Base-by-base conservation (phyloP, 257 asterid species). In the Dorcoceras hygrometricum region DNA sequence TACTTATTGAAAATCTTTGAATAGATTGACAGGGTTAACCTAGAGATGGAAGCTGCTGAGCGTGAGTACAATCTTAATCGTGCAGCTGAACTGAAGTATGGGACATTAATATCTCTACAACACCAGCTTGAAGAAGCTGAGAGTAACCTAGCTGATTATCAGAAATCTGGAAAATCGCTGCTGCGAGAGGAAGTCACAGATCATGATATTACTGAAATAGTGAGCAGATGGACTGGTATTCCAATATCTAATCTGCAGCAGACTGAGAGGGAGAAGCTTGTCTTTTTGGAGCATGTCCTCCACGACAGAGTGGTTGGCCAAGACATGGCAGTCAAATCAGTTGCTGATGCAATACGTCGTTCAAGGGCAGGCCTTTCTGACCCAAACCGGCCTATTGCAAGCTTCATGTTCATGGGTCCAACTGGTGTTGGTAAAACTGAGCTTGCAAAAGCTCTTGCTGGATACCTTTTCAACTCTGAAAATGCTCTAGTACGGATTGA, bases 331-430 rank as follows among this genome's bases (percentile, higher is more conserved):
- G 98, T 91, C 60, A 84, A 78, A 69, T 86, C 98, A 36, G 98
- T 89, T 27, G 96, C 98, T 22, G 95, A 89, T 71, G 96, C 96
- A 20, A 91, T 91, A 75, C 82, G 95, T 57, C 98, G 98, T 34
- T 91, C 98, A 7, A 74, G 98, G 73, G 96, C 96, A 3, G 98
- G 98, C 53, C 86, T 91, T 23, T 91, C 98, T 0, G 98, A 91
- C 76, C 96, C 98, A 4, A 82, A 84, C 51, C 83, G 95, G 5
- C 98, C 98, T 7, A 91, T 91, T 54, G 96, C 98, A 7, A 91
- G 98, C 79, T 91, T 91, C 77, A 91, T 91, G 98, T 91, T 91
- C 70, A 91, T 91, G 98, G 98, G 98, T 27, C 98, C 98, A 3
- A 89, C 98, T 1, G 96, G 98, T 32, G 96, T 91, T 53, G 98